Percentiles rank a stretch among this genome's conserved stretches.
Conservation (phyloP, 441 rosid species). For the Corymbia citriodora region DNA sequence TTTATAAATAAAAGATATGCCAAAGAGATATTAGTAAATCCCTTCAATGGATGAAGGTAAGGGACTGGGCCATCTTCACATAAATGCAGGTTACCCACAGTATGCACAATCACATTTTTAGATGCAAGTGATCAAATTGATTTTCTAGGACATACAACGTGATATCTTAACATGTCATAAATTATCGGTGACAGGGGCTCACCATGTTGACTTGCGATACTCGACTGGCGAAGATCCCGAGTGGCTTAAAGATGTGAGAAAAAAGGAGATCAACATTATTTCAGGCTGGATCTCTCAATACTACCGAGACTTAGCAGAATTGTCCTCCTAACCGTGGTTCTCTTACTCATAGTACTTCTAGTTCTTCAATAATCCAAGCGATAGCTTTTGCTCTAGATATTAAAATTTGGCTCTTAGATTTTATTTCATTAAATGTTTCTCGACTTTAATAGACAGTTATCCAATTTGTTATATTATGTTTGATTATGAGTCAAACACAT, state of each 20-base stretch:
- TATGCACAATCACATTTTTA: not conserved
- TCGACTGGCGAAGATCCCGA: slow-evolving; percentile 42
- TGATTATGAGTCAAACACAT: not conserved
- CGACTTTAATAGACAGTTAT: not conserved
- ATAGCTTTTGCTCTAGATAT: not conserved
- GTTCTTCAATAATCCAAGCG: not conserved
- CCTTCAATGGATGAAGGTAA: not conserved
- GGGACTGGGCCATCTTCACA: not conserved
- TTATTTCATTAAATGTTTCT: not conserved
- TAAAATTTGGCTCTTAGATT: not conserved
- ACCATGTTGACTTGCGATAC: slow-evolving; percentile 57
- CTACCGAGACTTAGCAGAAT: slow-evolving; percentile 22
- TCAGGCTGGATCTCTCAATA: slow-evolving; percentile 38
- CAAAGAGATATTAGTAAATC: not conserved
- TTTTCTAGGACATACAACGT: not conserved
- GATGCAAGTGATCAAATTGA: not conserved
- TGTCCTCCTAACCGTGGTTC: not conserved
- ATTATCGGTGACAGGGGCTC: slow-evolving; percentile 33
- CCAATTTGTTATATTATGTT: not conserved
- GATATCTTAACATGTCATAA: not conserved
- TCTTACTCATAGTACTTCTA: not conserved
- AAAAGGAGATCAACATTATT: slow-evolving; percentile 32
- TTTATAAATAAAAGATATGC: not conserved
- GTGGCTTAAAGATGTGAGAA: slow-evolving; percentile 48
- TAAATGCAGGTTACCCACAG: not conserved